These are phyloP conservation scores for Flaveria linearis DNA, from an alignment of 129 eudicot genomes.

Conservation along the genomic window DNA sequence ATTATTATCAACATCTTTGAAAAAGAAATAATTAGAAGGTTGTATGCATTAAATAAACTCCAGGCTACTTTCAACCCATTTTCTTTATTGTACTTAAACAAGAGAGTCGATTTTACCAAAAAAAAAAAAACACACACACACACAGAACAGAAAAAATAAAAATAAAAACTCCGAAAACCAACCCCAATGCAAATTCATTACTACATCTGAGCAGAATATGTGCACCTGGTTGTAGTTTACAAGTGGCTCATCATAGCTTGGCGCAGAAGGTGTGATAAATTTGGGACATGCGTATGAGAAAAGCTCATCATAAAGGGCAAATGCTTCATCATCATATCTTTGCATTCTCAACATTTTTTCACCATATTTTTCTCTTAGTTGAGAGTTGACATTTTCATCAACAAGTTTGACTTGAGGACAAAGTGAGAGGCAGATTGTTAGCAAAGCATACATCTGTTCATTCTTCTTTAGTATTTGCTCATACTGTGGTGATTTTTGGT, in stretches of 20 bases:
- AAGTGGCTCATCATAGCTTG: constrained; percentile 90
- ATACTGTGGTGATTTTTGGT: constrained; percentile 92
- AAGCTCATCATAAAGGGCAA: constrained; percentile 83
- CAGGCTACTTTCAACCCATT: background rate
- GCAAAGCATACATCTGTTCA: constrained; percentile 98
- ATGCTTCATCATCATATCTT: constrained; percentile 81
- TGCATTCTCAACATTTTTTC: constrained; percentile 94
- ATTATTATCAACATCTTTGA: background rate
- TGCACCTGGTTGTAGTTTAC: constrained; percentile 91
- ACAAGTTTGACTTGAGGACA: constrained; percentile 92
- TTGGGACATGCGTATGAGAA: constrained; percentile 98
- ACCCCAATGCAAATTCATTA: background rate
- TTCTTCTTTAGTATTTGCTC: constrained; percentile 97
- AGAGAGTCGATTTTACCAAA: background rate
- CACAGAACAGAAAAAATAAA: background rate
- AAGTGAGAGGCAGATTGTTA: constrained; percentile 81
- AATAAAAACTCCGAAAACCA: background rate
- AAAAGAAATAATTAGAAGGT: background rate
- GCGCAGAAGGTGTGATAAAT: constrained; percentile 97
- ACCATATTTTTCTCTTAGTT: constrained; percentile 88
- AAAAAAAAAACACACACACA: too few relatives aligned
- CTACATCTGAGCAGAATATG: background rate
- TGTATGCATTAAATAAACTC: background rate
- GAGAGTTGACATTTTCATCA: constrained; percentile 85
- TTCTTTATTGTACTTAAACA: background rate